Base-by-base conservation (phyloP, 1,139 yeast genomes). In the Taiozyma sp. region DNA sequence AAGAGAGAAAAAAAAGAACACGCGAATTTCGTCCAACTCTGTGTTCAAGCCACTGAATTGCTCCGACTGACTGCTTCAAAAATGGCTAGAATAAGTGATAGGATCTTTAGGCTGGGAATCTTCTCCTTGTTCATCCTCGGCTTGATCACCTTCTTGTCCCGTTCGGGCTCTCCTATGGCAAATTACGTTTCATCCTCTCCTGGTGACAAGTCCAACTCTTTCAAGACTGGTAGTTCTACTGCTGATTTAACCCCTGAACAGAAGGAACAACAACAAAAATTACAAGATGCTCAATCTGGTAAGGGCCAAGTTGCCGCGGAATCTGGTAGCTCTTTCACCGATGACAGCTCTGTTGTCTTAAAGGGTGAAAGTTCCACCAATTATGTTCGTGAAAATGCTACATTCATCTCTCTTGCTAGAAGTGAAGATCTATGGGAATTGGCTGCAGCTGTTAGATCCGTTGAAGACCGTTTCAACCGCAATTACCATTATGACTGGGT, bases 401-500 rank as follows among this genome's bases (percentile, higher is more conserved):
- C 91, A 0, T 80, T 88, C 59, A 82, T 88, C 50, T 77, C 89
- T 10, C 68, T 89, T 48, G 93, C 88, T 42, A 74, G 95, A 56
- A 87, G 88, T 65, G 64, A 71, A 14, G 96, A 89, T 58, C 64
- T 88, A 35, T 73, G 74, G 64, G 77, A 74, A 7, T 68, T 88
- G 50, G 65, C 84, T 19, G 75, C 72, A 47, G 80, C 95, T 6
- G 80, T 88, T 45, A 75, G 79, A 50, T 73, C 78, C 47, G 77
- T 87, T 39, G 91, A 88, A 68, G 83, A 80, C 61, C 74, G 93
- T 46, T 88, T 88, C 70, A 88, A 88, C 68, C 62, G 70, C 51
- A 69, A 77, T 50, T 85, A 67, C 65, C 78, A 82, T 60, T 85
- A 85, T 65, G 88, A 83, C 59, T 85, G 93, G 93, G 83, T 84